These are phyloP conservation scores for Phytophthora fragariaefolia DNA, from an alignment of 352 stramenopile genomes.

Conservation along the genomic window DNA sequence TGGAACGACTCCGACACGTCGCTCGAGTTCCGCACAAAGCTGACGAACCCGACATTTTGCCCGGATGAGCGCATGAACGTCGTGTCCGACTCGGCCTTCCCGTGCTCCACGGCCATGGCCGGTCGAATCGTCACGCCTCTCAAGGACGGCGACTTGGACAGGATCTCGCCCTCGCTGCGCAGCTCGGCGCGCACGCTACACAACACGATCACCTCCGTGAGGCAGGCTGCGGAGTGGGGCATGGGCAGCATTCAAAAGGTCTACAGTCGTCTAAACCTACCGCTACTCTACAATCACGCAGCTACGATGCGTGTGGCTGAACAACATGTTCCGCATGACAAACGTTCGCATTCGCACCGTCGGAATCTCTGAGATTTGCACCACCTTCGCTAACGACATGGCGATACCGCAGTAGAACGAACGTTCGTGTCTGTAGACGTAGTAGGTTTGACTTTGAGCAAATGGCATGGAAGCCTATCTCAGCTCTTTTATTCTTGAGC, in stretches of 20 bases:
- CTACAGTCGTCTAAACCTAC: not conserved
- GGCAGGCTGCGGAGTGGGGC: not conserved
- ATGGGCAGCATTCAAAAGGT: not conserved
- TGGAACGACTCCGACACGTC: not conserved
- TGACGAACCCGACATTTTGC: not conserved
- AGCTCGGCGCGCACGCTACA: not conserved
- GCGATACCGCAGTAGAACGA: not conserved
- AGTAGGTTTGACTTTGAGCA: not conserved
- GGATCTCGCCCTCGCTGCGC: not conserved
- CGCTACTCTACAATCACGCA: not conserved
- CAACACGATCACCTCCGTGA: not conserved
- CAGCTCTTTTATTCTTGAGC: not conserved
- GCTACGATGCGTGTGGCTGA: not conserved
- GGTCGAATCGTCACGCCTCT: not conserved
- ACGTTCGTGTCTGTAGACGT: not conserved
- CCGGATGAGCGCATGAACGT: not conserved
- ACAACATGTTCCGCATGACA: not conserved
- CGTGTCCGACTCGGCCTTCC: conserved; percentile 2
- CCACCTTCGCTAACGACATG: not conserved
- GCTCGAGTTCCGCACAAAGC: not conserved
- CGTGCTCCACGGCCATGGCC: not conserved
- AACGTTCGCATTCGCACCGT: not conserved
- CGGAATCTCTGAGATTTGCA: not conserved
- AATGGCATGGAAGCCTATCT: not conserved
- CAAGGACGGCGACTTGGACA: not conserved